These are phyloP conservation scores for Sicyos baderoa DNA, from an alignment of 306 rosid genomes.

Conservation along the genomic window DNA sequence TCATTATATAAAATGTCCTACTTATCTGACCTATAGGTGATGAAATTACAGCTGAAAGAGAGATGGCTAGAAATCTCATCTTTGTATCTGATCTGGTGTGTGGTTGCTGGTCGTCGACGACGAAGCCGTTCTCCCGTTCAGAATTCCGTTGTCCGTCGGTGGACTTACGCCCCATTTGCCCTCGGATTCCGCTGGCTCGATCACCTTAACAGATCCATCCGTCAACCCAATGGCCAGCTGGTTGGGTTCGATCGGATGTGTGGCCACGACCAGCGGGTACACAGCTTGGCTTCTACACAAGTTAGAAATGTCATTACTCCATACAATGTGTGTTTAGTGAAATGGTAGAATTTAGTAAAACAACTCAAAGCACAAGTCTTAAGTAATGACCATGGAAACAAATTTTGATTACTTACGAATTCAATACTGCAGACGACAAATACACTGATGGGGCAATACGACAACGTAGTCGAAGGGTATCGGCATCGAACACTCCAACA, in stretches of 20 bases:
- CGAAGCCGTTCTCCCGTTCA: slow-evolving; percentile 49
- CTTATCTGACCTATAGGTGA: not conserved
- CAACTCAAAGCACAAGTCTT: not conserved
- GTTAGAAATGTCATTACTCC: not conserved
- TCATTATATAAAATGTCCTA: slow-evolving; percentile 25
- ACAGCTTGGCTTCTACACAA: slow-evolving; percentile 49
- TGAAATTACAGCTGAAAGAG: not conserved
- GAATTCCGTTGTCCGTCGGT: slow-evolving; percentile 49
- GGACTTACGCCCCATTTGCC: slow-evolving; percentile 66
- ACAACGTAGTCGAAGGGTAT: slow-evolving; percentile 64
- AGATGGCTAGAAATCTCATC: slow-evolving; percentile 22
- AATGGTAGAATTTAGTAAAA: not conserved
- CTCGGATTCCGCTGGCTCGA: slow-evolving; percentile 64
- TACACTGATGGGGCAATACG: slow-evolving; percentile 67
- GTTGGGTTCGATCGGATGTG: slow-evolving; percentile 62
- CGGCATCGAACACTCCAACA: slow-evolving; percentile 75
- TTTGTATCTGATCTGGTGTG: slow-evolving; percentile 54
- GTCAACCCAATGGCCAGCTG: slow-evolving; percentile 72
- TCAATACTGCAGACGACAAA: slow-evolving; percentile 42
- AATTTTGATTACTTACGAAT: slow-evolving; percentile 40
- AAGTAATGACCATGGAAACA: not conserved
- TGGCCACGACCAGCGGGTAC: slow-evolving; percentile 60
- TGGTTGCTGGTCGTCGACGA: slow-evolving; percentile 61
- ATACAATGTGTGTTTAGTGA: not conserved
- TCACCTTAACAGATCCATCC: slow-evolving; percentile 73